Percentiles rank a stretch among this genome's conserved stretches.
phyloP scores from a whole-genome alignment of 768 basidiomycete genomes.

The Sistotremastrum niveocremeum region DNA sequence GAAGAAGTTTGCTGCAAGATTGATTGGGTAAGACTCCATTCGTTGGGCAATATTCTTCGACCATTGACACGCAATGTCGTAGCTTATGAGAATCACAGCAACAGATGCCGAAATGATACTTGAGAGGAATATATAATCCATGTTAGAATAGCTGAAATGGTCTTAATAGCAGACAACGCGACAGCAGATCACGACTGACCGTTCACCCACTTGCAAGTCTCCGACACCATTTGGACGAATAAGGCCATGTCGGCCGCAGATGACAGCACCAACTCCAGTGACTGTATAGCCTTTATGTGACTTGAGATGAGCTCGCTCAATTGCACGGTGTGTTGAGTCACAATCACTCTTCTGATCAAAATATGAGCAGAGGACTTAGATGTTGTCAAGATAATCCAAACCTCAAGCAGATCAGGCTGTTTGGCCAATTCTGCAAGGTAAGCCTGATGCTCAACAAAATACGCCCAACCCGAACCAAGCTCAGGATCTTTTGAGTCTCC shows the following conservation, averaged over 20 bases:
- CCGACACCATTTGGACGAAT: slow-evolving; percentile 11
- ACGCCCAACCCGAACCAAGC: slow-evolving; percentile 9
- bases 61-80: slow-evolving; percentile 17
- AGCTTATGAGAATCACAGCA: slow-evolving; percentile 2
- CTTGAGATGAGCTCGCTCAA: not conserved
- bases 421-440: slow-evolving; percentile 7
- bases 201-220: slow-evolving; percentile 15
- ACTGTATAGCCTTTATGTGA: slow-evolving; percentile 9
- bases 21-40: not conserved
- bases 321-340: slow-evolving; percentile 4
- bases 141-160: not conserved
- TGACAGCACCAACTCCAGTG: slow-evolving; percentile 12
- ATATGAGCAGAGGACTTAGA: too few relatives aligned
- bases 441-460: slow-evolving; percentile 2
- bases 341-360: slow-evolving; percentile 11
- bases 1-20: slow-evolving; percentile 2
- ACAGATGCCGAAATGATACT: not conserved
- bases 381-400: not conserved
- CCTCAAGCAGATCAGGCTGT: slow-evolving; percentile 5
- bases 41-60: slow-evolving; percentile 5
- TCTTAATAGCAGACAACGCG: not conserved
- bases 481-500: slow-evolving; percentile 10
- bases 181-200: slow-evolving; percentile 3
- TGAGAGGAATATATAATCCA: not conserved
- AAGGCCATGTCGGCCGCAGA: slow-evolving; percentile 10